Evolutionary conservation across 2,329 filamentous ascomycete genomes (phyloP), one percentile per base, ranked within the genome.

Genomic region (Cercospora janseana): DNA sequence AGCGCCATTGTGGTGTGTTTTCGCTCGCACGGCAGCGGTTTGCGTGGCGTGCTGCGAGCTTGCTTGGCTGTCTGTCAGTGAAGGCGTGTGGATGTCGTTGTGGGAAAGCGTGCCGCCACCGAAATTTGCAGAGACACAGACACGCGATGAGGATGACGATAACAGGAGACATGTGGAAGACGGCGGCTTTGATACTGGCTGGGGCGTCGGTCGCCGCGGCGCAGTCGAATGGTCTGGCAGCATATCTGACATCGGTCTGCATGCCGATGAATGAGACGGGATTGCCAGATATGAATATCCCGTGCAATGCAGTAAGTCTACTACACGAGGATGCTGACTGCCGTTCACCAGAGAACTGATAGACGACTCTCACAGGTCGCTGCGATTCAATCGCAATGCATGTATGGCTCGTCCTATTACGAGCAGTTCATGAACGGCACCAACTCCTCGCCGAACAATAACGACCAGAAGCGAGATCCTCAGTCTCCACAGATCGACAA

Each of bases 231-330:
- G 52, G 43, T 15, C 47, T 47, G 5, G 47, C 49, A 5, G 54
- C 53, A 13, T 61, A 63, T 46, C 47, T 63, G 23, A 24, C 38
- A 12, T 32, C 52, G 21, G 56, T 62, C 37, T 66, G 63, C 53
- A 28, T 41, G 6, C 63, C 63, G 5, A 46, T 35, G 3, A 60
- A 62, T 40, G 38, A 48, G 2, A 59, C 38, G 23, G 56, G 58
- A 18, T 15, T 38, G 6, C 55, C 57, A 10, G 60, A 63, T 38
- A 46, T 55, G 24, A 58, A 56, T 16, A 56, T 58, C 5, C 61
- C 63, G 4, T 66, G 63, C 51, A 61, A 60, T 28, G 57, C 57
- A 8, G 47, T 60, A 35, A 31, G 38, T 45, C 7, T n/a, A 27
- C 13, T 23, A 9, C 20, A 21, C 35, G 16, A 40, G n/a, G 35